A percentile compares a stretch with the other conserved stretches of the same genome.
phyloP scores from a whole-genome alignment of 169 alveolate genomes.

The Cryptosporidium muris region DNA sequence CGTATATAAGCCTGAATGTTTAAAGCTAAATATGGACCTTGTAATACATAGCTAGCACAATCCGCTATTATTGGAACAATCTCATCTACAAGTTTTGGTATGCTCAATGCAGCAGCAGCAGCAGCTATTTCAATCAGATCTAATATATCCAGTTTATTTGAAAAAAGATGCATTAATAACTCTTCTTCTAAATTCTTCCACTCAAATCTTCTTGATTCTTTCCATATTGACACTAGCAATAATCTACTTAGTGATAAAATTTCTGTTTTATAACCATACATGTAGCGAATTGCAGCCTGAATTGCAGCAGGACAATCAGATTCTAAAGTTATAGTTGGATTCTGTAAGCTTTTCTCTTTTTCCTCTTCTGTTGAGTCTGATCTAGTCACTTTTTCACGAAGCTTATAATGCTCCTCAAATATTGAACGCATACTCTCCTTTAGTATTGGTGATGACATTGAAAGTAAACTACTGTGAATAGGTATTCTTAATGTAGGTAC shows the following conservation, averaged over 20 bases:
- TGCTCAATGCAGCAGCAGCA: conserved; percentile 55
- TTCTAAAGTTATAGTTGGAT: conserved; percentile 44
- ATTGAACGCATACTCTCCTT: conserved; percentile 51
- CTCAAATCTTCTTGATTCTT: conserved; percentile 60
- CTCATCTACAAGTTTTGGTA: conserved; percentile 64
- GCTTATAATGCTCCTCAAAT: conserved; percentile 62
- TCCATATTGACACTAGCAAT: conserved; percentile 62
- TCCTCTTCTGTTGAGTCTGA: conserved; percentile 39
- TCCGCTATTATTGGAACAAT: conserved; percentile 69
- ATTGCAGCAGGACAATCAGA: conserved; percentile 65
- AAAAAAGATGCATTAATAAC: conserved; percentile 19
- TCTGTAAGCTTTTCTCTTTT: conserved; percentile 52
- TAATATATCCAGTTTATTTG: conserved; percentile 41
- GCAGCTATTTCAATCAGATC: conserved; percentile 67
- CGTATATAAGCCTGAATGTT: conserved; percentile 61
- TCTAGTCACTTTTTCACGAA: conserved; percentile 51
- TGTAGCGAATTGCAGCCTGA: conserved; percentile 61
- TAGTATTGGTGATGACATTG: conserved; percentile 62
- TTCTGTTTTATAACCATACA: conserved; percentile 66
- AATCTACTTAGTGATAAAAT: conserved; percentile 45
- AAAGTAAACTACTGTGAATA: conserved; percentile 53
- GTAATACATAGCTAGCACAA: conserved; percentile 67
- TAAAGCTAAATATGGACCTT: conserved; percentile 62
- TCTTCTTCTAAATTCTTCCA: conserved; percentile 58
- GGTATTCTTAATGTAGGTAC: conserved; percentile 38